Percentiles rank a stretch among this genome's conserved stretches.
Conservation (phyloP, 371 early-diverging fungal species). For the Rhizomucor pusillus region DNA sequence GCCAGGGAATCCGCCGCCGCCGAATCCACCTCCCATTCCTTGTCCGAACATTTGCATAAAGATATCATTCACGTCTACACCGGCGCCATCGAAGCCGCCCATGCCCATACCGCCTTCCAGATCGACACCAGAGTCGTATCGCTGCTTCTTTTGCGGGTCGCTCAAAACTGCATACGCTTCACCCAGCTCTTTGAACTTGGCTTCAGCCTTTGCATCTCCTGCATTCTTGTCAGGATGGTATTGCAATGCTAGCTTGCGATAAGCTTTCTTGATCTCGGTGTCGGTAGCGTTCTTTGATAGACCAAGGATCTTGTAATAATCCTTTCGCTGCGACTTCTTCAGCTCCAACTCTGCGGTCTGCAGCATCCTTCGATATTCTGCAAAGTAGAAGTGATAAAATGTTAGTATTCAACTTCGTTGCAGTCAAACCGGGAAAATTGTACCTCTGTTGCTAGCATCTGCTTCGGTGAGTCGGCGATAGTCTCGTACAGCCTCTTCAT, state of each 20-base stretch:
- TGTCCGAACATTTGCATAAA: slow-evolving; percentile 66
- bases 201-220: slow-evolving; percentile 64
- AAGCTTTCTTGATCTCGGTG: slow-evolving; percentile 92
- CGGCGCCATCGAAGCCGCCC: slow-evolving; percentile 51
- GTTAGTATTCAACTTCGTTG: too few relatives aligned
- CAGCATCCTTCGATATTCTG: slow-evolving; percentile 61
- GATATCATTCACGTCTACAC: slow-evolving; percentile 61
- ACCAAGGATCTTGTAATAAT: slow-evolving; percentile 94
- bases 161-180: slow-evolving; percentile 79
- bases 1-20: slow-evolving; percentile 4
- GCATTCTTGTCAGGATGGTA: slow-evolving; percentile 88
- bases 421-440: too few relatives aligned
- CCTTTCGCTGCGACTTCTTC: slow-evolving; percentile 77
- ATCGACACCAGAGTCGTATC: slow-evolving; percentile 79
- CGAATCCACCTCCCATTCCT: slow-evolving; percentile 21
- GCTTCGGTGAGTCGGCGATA: slow-evolving; percentile 61
- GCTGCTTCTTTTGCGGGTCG: slow-evolving; percentile 77
- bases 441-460: slow-evolving; percentile 63
- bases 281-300: slow-evolving; percentile 76
- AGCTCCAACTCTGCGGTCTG: slow-evolving; percentile 73
- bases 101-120: slow-evolving; percentile 65
- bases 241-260: slow-evolving; percentile 78
- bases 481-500: slow-evolving; percentile 79
- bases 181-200: slow-evolving; percentile 81
- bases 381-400: too few relatives aligned